These are phyloP conservation scores for Didymella keratinophila DNA, from an alignment of 2,329 filamentous ascomycete species.

Conservation along the genomic window DNA sequence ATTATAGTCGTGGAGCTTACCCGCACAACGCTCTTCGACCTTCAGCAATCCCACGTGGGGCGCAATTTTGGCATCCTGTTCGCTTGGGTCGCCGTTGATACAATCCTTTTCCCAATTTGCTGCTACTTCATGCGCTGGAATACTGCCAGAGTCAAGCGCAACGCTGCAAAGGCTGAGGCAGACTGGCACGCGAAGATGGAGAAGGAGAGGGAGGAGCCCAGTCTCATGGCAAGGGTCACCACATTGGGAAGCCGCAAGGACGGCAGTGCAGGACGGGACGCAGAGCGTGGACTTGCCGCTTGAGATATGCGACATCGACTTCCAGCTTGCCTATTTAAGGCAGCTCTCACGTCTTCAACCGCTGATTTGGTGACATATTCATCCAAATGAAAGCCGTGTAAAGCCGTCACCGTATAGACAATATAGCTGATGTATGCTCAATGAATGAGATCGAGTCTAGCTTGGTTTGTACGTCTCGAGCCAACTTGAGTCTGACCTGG, in stretches of 20 bases:
- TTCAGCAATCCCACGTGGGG: constrained; percentile 62
- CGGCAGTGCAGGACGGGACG: neutral
- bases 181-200: constrained; percentile 42
- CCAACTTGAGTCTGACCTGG: neutral
- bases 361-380: neutral
- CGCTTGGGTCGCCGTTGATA: constrained; percentile 64
- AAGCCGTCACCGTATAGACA: neutral
- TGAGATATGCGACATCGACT: neutral
- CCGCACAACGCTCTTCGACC: constrained; percentile 67
- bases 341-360: neutral
- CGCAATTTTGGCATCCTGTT: constrained; percentile 68
- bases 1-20: constrained; percentile 63
- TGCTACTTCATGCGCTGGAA: constrained; percentile 56
- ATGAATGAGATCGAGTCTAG: neutral
- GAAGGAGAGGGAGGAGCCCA: constrained; percentile 37
- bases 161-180: constrained; percentile 32
- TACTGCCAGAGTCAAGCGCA: constrained; percentile 34
- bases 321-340: neutral
- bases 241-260: constrained; percentile 25
- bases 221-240: constrained; percentile 37
- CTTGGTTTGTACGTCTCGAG: neutral
- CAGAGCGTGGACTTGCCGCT: neutral
- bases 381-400: neutral
- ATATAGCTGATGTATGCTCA: neutral
- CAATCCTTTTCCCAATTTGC: constrained; percentile 60